Percentiles rank a stretch among this genome's conserved stretches.
Conservation (phyloP, 257 asterid genomes). For the Ilex aquifolium region DNA sequence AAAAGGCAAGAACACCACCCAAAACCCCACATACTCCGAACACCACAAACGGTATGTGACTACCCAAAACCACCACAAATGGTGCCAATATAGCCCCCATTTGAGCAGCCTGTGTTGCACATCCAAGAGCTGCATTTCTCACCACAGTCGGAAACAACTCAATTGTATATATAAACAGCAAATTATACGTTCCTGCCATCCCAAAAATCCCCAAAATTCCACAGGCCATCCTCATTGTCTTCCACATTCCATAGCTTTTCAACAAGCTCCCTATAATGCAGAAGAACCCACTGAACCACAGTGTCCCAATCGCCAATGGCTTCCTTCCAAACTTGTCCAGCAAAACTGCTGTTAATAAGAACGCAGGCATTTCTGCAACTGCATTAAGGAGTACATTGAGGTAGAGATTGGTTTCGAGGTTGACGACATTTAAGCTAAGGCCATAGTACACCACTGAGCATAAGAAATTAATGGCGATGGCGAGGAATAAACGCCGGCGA, state of each 20-base stretch:
- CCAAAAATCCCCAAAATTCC: conserved; percentile 74
- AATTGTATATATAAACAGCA: conserved; percentile 61
- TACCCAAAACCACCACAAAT: conserved; percentile 66
- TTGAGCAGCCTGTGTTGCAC: conserved; percentile 82
- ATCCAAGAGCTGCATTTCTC: conserved; percentile 79
- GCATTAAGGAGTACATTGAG: conserved; percentile 67
- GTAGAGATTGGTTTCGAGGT: conserved; percentile 75
- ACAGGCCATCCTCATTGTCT: conserved; percentile 40
- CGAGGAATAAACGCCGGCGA: conserved; percentile 54
- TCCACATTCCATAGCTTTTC: conserved; percentile 27
- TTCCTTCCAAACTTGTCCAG: conserved; percentile 58
- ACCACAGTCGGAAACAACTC: conserved; percentile 90
- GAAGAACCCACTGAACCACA: conserved; percentile 62
- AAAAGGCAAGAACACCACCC: conserved; percentile 59
- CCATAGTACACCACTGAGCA: conserved; percentile 86
- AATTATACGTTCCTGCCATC: conserved; percentile 86
- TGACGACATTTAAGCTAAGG: conserved; percentile 66
- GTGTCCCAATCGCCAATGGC: conserved; percentile 72
- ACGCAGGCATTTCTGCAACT: conserved; percentile 84
- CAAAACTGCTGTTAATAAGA: conserved; percentile 48
- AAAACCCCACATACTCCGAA: conserved; percentile 64
- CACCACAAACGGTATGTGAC: conserved; percentile 52
- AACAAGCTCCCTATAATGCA: conserved; percentile 49
- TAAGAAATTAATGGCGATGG: conserved; percentile 65
- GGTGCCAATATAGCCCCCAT: conserved; percentile 85